Evolutionary conservation across 768 basidiomycete species (phyloP), one percentile per base, ranked within the genome.

Genomic region (Calvatia gigantea): DNA sequence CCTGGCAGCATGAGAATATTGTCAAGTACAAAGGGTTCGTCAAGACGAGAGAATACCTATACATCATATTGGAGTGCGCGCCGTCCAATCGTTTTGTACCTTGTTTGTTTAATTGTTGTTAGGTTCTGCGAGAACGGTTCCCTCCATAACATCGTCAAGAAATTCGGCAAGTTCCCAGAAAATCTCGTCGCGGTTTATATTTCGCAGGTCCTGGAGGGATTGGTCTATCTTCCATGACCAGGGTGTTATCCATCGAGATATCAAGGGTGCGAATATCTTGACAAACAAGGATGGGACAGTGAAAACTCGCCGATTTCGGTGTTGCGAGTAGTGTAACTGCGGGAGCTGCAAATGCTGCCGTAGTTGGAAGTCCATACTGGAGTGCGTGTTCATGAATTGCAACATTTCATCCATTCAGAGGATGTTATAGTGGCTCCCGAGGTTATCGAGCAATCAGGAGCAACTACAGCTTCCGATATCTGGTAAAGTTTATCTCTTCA

Each of bases 1-100:
- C 35, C 52, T 55, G 33, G 47, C 69, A 96, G 94, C 94, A 98
- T 68, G 78, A 87, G 38, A 98, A 98, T 69, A 98, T 99, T 67
- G 97, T 98, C 67, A 96, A 99, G 73, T 99, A 99, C 76, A 95
- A 96, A 65, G 97, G 97, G 11, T 98, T 96, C 64, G 92, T 94
- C 67, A 94, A 94, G 74, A 95, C 94, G 49, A 84, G 86, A 53
- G 92, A 97, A 64, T 94, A 86, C 69, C 77, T 99, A 57, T 96
- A 96, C 70, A 99, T 99, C 71, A 93, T 99, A 62, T 81, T 99
- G 44, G 97, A 98, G 87, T 94, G 66, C 50, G 86, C 73, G 14
- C 23, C 46, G 11, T 54, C 19, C 7, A 27, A 32, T 46, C 32
- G 47, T 14, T 45, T 33, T 58, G 23, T 14, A 43, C 19, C 3